A percentile compares a stretch with the other conserved stretches of the same genome.
Conservation (phyloP, 2,329 filamentous ascomycete species). For the Akanthomyces uredinophilus region DNA sequence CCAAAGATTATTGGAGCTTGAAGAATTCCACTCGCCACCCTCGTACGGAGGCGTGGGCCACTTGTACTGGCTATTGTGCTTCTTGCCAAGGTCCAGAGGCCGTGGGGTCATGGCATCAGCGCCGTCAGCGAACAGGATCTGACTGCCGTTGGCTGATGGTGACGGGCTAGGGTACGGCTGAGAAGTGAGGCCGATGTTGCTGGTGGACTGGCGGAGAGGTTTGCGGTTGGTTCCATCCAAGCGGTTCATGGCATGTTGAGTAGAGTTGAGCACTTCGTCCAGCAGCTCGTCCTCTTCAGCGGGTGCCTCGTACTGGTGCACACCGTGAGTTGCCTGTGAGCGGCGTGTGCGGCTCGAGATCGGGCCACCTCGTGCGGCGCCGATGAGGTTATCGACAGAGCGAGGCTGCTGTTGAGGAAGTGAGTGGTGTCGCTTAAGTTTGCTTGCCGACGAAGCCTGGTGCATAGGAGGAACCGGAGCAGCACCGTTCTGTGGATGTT, state of each 20-base stretch:
- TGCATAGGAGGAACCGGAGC: constrained; percentile 50
- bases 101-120: constrained; percentile 60
- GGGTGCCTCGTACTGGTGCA: constrained; percentile 85
- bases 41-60: constrained; percentile 97
- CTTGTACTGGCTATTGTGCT: constrained; percentile 54
- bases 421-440: constrained; percentile 61
- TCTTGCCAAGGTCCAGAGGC: constrained; percentile 63
- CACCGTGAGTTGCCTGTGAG: constrained; percentile 66
- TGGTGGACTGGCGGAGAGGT: constrained; percentile 56
- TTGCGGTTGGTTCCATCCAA: constrained; percentile 47
- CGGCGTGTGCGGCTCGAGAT: constrained; percentile 76
- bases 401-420: constrained; percentile 57
- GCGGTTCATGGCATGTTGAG: constrained; percentile 67
- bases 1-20: constrained; percentile 76
- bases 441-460: constrained; percentile 41
- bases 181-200: constrained; percentile 56
- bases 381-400: constrained; percentile 58
- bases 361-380: constrained; percentile 53
- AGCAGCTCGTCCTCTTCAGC: constrained; percentile 95
- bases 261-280: constrained; percentile 78
- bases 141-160: constrained; percentile 77
- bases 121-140: constrained; percentile 65
- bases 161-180: constrained; percentile 61
- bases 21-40: constrained; percentile 84
- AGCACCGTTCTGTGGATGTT: constrained; percentile 40